Conservation (phyloP, 2,329 filamentous ascomycete genomes). For the Pyricularia pennisetigena region DNA sequence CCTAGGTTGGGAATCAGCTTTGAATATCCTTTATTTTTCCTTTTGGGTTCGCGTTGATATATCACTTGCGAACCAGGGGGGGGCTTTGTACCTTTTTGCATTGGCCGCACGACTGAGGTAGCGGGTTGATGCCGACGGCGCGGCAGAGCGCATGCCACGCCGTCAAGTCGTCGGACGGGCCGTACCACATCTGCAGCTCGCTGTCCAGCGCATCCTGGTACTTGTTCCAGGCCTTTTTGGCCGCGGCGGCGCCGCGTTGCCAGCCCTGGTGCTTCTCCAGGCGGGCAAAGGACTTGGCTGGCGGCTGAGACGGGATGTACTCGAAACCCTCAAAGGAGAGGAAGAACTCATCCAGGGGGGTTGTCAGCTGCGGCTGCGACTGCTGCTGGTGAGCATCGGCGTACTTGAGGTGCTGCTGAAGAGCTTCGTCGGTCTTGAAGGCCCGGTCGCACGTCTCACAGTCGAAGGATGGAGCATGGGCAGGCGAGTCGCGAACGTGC, state of each 20-base stretch:
- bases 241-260: no score
- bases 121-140: not conserved
- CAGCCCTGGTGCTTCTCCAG: not conserved
- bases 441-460: not conserved
- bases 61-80: not conserved
- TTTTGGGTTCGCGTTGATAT: not conserved
- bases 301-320: not conserved
- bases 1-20: not conserved
- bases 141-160: not conserved
- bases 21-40: not conserved
- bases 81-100: not conserved
- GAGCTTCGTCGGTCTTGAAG: not conserved
- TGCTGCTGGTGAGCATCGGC: not conserved
- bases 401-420: not conserved
- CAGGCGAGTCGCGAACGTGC: not conserved
- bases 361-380: not conserved
- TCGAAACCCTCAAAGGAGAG: not conserved
- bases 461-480: not conserved
- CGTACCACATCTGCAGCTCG: not conserved
- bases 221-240: not conserved
- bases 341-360: not conserved
- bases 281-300: not conserved
- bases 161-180: not conserved
- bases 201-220: not conserved
- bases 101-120: not conserved